A percentile compares a stretch with the other conserved stretches of the same genome.
phyloP scores from a whole-genome alignment of 768 basidiomycete genomes.

The Clavaria fumosa region DNA sequence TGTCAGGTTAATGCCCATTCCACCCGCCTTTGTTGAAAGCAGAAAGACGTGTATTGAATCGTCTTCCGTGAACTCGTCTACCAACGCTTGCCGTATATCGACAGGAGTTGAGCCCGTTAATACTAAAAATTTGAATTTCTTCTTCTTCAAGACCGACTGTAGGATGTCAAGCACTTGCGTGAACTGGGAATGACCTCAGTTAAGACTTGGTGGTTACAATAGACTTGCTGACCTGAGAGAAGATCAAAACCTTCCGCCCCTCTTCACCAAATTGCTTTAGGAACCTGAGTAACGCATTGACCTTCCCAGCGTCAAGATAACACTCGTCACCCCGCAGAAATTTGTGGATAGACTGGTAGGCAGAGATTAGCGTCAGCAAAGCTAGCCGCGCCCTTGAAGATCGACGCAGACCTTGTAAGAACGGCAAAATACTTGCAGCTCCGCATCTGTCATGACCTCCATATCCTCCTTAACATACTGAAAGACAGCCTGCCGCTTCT shows the following conservation, averaged over 20 bases:
- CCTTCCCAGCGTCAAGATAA: constrained; percentile 81
- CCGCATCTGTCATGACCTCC: constrained; percentile 96
- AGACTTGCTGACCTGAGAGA: constrained; percentile 61
- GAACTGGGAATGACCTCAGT: constrained; percentile 38
- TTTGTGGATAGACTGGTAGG: constrained; percentile 46
- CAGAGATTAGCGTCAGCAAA: neutral
- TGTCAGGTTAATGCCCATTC: constrained; percentile 93
- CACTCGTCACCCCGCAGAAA: constrained; percentile 59
- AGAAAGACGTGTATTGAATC: constrained; percentile 78
- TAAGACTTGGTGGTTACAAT: neutral
- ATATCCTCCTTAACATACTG: constrained; percentile 93
- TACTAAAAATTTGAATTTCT: constrained; percentile 58
- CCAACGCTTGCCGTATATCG: constrained; percentile 81
- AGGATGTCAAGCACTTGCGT: constrained; percentile 93
- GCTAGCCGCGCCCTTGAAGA: constrained; percentile 3
- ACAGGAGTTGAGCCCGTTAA: constrained; percentile 91
- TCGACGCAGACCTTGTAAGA: constrained; percentile 58
- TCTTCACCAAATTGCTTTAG: constrained; percentile 51
- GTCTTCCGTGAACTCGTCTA: constrained; percentile 92
- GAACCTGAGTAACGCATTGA: constrained; percentile 55
- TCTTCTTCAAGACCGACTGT: constrained; percentile 61
- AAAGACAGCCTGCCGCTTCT: constrained; percentile 62
- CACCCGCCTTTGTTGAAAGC: constrained; percentile 84
- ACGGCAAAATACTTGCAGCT: constrained; percentile 74
- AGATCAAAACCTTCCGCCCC: constrained; percentile 76